Evolutionary conservation across 176 grass and related monocot species (phyloP).

Genomic region (Oryza coarctata): DNA sequence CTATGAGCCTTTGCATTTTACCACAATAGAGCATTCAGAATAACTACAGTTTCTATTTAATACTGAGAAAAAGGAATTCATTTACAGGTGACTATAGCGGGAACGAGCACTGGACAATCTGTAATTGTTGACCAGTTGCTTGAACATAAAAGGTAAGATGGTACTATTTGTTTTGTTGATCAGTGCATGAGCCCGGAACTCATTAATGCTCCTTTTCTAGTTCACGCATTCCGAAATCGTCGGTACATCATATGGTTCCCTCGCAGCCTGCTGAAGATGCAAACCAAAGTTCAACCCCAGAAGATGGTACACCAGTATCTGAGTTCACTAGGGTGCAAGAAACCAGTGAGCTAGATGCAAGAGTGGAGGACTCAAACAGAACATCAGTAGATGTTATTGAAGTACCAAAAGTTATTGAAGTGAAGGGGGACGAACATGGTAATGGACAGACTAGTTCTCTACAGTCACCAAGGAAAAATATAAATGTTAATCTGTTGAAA

Average conservation of each 20-base stretch:
- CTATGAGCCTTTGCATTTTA: neutral
- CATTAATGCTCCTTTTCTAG: constrained; percentile 41
- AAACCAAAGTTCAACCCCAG: constrained; percentile 23
- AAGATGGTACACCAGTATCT: constrained; percentile 35
- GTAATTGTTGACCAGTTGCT: neutral
- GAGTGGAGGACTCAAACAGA: constrained; percentile 34
- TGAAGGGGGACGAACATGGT: constrained; percentile 22
- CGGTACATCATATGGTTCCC: constrained; percentile 32
- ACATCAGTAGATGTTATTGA: constrained; percentile 1
- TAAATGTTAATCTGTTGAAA: constrained; percentile 34
- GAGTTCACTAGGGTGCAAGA: constrained; percentile 29
- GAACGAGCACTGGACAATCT: constrained; percentile 27
- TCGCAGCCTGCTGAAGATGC: constrained; percentile 28
- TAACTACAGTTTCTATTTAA: constrained; percentile 3
- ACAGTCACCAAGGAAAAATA: neutral
- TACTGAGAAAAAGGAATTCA: constrained; percentile 12
- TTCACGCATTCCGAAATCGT: constrained; percentile 34
- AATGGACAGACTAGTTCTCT: constrained; percentile 19
- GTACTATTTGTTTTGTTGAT: neutral
- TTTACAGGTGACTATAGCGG: constrained; percentile 32
- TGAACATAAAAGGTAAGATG: constrained; percentile 41
- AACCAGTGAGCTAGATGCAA: constrained; percentile 19
- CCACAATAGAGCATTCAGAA: neutral
- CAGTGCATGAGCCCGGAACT: neutral
- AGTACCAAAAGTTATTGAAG: constrained; percentile 24